Percentiles rank a stretch among this genome's conserved stretches.
Conservation (phyloP, 2,329 filamentous ascomycete species). For the Verticillium zaregamsianum region DNA sequence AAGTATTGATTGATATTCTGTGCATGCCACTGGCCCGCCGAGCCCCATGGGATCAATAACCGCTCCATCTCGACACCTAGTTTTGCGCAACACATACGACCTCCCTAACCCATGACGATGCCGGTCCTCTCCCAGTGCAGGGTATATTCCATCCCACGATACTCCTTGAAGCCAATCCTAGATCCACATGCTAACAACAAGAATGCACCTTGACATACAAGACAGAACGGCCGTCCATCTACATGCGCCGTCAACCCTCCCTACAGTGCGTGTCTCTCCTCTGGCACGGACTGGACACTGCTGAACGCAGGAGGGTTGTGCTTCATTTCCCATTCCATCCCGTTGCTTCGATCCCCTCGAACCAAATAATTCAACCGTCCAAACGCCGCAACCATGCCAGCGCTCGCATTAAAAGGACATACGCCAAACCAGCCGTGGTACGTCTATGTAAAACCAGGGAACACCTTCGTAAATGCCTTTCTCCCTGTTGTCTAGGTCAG, state of each 20-base stretch:
- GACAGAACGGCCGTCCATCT: not conserved
- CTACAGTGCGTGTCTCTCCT: not conserved
- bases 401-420: not conserved
- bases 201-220: not conserved
- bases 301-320: not conserved
- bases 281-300: not conserved
- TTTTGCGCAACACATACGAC: not conserved
- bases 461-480: constrained; percentile 36
- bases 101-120: not conserved
- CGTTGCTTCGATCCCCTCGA: not conserved
- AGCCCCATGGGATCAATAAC: not conserved
- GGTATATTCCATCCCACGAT: constrained; percentile 1
- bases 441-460: constrained; percentile 29
- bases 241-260: not conserved
- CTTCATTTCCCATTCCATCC: not conserved
- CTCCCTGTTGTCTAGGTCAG: constrained; percentile 28
- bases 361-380: not conserved
- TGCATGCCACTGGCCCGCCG: not conserved
- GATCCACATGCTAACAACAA: not conserved
- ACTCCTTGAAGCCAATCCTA: not conserved
- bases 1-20: not conserved
- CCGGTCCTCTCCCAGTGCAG: not conserved
- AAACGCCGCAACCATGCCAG: not conserved
- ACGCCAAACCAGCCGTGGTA: not conserved
- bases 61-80: not conserved